A percentile compares a stretch with the other conserved stretches of the same genome.
Evolutionary conservation across 352 stramenopile genomes (phyloP).

Genomic region (Pseudoperonospora humuli): DNA sequence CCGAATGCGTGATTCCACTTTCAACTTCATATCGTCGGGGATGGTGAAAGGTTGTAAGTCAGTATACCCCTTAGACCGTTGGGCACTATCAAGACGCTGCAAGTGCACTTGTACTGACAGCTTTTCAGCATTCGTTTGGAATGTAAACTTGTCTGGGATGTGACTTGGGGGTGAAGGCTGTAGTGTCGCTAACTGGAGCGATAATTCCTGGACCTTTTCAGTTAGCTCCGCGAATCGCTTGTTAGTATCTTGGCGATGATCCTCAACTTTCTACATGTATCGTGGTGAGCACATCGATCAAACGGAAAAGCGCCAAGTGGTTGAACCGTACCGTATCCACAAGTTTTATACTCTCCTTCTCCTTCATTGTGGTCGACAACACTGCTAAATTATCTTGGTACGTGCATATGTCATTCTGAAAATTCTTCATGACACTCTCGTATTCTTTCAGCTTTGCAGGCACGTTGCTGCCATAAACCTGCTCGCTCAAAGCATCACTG

Average conservation of each 20-base stretch:
- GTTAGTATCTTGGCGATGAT: constrained; percentile 57
- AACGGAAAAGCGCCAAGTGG: not conserved
- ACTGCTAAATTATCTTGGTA: no score
- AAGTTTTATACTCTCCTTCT: constrained; percentile 46
- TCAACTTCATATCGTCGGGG: no score
- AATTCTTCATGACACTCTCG: constrained; percentile 45
- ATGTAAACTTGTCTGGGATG: no score
- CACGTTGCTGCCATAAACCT: constrained; percentile 38
- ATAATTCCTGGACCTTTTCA: no score
- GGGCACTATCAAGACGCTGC: no score
- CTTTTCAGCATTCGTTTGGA: no score
- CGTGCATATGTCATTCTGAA: constrained; percentile 66
- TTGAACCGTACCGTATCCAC: constrained; percentile 38
- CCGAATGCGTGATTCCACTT: no score
- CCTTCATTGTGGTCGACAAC: constrained; percentile 43
- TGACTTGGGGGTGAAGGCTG: no score
- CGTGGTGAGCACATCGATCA: not conserved
- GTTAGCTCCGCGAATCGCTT: constrained; percentile 50
- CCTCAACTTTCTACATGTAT: constrained; percentile 70
- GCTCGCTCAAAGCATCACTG: constrained; percentile 37
- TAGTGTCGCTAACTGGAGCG: no score
- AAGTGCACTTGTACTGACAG: no score
- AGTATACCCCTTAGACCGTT: no score
- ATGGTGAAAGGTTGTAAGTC: no score
- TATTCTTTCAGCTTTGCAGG: constrained; percentile 51